Evolutionary conservation across 73 alveolate species (phyloP).

Genomic region (Blepharisma japonicum): DNA sequence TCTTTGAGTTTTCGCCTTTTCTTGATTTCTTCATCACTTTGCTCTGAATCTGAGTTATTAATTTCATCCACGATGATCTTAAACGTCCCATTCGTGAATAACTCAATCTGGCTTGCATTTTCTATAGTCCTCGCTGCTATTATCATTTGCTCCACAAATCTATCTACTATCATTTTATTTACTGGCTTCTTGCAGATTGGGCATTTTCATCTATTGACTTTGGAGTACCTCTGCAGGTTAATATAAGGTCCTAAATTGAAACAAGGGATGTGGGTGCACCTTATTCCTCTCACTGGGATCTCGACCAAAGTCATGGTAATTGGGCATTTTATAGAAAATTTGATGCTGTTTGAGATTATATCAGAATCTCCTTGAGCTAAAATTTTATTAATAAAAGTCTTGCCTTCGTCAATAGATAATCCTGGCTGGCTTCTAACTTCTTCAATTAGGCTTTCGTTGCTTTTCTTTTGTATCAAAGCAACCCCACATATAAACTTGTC

Average conservation of each 20-base stretch:
- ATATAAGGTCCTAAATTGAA: slow-evolving; percentile 15
- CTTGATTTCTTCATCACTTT: no score
- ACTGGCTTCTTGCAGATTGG: slow-evolving; percentile 10
- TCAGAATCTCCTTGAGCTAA: not conserved
- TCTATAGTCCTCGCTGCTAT: not conserved
- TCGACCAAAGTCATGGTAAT: not conserved
- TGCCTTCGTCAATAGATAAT: not conserved
- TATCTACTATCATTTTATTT: not conserved
- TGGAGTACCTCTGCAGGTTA: not conserved
- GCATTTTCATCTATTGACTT: slow-evolving; percentile 12
- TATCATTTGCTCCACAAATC: not conserved
- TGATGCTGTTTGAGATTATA: not conserved
- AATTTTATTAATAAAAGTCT: not conserved
- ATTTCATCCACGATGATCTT: no score
- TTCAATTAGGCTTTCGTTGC: not conserved
- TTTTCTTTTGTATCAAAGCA: not conserved
- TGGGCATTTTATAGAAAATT: slow-evolving; percentile 8
- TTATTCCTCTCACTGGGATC: slow-evolving; percentile 9
- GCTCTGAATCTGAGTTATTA: no score
- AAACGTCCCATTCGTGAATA: no score
- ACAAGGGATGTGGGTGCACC: not conserved
- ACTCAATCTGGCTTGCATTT: no score
- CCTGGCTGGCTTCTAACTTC: not conserved
- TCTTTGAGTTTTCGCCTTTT: no score
- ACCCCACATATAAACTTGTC: not conserved